Conservation (phyloP, 208 protist species). For the Trichomonas tenax region DNA sequence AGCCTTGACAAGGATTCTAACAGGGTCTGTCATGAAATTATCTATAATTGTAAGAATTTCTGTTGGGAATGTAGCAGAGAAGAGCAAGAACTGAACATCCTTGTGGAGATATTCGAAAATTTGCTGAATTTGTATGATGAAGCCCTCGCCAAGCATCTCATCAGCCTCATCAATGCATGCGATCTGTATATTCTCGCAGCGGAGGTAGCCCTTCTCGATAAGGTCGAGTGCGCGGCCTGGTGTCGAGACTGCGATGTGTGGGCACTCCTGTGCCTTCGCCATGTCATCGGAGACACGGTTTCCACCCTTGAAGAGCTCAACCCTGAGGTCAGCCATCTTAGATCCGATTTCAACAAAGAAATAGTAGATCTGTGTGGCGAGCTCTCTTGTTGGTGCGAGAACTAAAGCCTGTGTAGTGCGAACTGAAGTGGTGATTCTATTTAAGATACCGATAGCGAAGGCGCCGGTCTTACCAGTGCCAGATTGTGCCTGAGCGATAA, state of each 20-base stretch:
- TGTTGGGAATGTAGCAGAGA: constrained; percentile 91
- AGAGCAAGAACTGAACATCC: constrained; percentile 64
- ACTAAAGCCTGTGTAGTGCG: constrained; percentile 74
- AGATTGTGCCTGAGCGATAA: constrained; percentile 91
- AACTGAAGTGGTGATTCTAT: constrained; percentile 27
- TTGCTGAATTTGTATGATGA: constrained; percentile 86
- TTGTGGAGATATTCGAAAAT: not conserved
- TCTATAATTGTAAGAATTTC: constrained; percentile 91
- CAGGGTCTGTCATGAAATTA: constrained; percentile 93
- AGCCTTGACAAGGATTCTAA: constrained; percentile 94
- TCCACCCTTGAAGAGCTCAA: constrained; percentile 62
- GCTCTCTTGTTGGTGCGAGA: constrained; percentile 85
- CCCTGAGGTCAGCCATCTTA: constrained; percentile 64
- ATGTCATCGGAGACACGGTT: constrained; percentile 78
- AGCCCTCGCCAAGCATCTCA: constrained; percentile 84
- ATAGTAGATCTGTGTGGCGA: constrained; percentile 75
- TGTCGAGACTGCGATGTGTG: constrained; percentile 82
- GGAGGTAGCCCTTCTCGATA: constrained; percentile 64
- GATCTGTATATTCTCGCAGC: constrained; percentile 61
- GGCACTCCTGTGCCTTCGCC: constrained; percentile 62
- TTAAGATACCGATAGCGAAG: constrained; percentile 62
- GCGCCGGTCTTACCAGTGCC: constrained; percentile 97
- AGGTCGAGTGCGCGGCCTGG: constrained; percentile 93
- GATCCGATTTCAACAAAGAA: constrained; percentile 73
- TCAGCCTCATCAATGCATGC: constrained; percentile 96